Base-by-base conservation (phyloP, 192 early-diverging fungal genomes). In the Linnemannia exigua region DNA sequence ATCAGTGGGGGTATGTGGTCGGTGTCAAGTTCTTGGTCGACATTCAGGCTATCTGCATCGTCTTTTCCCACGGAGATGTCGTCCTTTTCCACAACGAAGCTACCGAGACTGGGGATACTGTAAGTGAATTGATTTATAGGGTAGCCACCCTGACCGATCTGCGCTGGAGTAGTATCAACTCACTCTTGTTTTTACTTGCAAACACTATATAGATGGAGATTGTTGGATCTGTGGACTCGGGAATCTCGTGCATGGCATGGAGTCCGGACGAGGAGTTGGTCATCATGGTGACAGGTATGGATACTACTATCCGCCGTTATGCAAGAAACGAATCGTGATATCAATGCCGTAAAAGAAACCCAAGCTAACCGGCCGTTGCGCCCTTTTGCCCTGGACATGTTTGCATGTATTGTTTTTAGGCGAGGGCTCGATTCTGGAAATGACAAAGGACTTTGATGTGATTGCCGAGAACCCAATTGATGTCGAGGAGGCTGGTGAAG, bases 361-460 rank as follows among this genome's bases (percentile, higher is more conserved):
- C 37, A 38, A 37, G 25, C 38, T 28, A 52, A 54, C 20, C 33
- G 17, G 54, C 72, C 12, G 12, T n/a, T 80, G 16, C 44, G 51
- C 71, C 36, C 44, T 48, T 44, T 44, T 44, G 41, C 41, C n/a
- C 41, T 44, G 41, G 41, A 9, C 41, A 44, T 9, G 33, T 81
- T 61, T 54, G 35, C 66, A 12, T 72, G 76, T 19, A 35, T 58
- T 25, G 51, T 19, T 61, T 50, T 19, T 76, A 93, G 93, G 92
- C 15, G 88, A 87, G 46, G 93, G 92, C 58, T 94, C 92, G 14
- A 87, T 96, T 28, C 67, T 96, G 71, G 91, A 92, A 72, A 98
- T 99, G 97, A 99, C 97, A 28, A 95, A 96, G 76, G 95, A 97
- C 76, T 98, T 97, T 91, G 95, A 99, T 73, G 93, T 96, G 0